These are phyloP conservation scores for Helicostylum pulchrum DNA, from an alignment of 192 early-diverging fungal genomes.

Conservation along the genomic window DNA sequence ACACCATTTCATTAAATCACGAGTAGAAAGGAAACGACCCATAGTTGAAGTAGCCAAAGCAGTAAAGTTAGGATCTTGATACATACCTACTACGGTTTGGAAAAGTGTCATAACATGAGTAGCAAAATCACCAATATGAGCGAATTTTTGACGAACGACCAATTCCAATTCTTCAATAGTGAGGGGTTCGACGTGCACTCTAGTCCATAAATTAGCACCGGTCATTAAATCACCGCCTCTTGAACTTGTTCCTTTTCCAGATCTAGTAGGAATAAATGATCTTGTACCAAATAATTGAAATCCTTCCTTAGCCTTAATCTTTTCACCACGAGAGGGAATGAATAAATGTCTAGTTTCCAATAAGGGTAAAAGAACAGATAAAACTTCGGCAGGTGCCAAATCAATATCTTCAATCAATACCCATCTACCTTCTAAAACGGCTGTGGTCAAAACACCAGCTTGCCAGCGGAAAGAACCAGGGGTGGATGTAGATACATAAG, in stretches of 20 bases:
- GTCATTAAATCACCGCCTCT: conserved; percentile 47
- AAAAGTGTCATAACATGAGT: conserved; percentile 56
- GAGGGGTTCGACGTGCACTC: conserved; percentile 63
- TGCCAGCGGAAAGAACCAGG: conserved; percentile 97
- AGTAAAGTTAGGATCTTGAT: conserved; percentile 44
- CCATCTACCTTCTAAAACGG: conserved; percentile 89
- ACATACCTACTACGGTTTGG: conserved; percentile 42
- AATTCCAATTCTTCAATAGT: conserved; percentile 59
- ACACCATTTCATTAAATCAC: conserved; percentile 94
- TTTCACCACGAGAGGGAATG: conserved; percentile 87
- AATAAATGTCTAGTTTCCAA: conserved; percentile 88
- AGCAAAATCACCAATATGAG: conserved; percentile 47
- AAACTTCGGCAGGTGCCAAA: conserved; percentile 89
- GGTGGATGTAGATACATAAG: conserved; percentile 86
- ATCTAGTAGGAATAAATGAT: conserved; percentile 51
- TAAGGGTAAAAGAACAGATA: conserved; percentile 88
- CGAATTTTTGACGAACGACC: conserved; percentile 58
- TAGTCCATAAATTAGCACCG: conserved; percentile 78
- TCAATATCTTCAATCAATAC: conserved; percentile 97
- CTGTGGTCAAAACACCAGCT: conserved; percentile 87
- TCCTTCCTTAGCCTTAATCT: conserved; percentile 73
- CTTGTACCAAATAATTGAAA: conserved; percentile 94
- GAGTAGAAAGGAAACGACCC: conserved; percentile 64
- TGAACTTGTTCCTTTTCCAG: conserved; percentile 41
- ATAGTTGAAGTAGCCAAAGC: conserved; percentile 44